Evolutionary conservation across 2,329 filamentous ascomycete species (phyloP), one percentile per base, ranked within the genome.

Genomic region (Fusarium succisae): DNA sequence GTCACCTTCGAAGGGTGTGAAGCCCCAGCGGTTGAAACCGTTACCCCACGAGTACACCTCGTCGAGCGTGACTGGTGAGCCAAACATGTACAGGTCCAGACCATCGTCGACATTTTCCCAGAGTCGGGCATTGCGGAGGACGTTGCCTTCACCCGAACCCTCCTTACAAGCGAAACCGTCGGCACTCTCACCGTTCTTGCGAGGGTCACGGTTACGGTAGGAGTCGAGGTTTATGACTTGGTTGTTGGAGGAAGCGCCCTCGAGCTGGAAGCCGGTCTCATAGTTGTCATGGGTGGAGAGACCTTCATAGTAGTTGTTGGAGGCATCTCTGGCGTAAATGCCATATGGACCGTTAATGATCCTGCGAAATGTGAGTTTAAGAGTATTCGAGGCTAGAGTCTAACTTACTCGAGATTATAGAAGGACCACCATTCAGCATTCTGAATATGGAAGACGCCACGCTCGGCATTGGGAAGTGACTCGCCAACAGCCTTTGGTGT

Each of bases 91-190:
- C 4, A 80, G 44, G 18, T 80, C 79, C 0, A 80, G 70, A 32
- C 86, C 86, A 59, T 87, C 86, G 44, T 87, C 86, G 12, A 87
- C 86, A 38, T 87, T 87, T 60, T 87, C 82, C 84, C 85, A 87
- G 1, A 87, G 80, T 24, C 86, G 82, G 0, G 85, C 83, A 11
- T 84, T 84, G 35, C 82, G 82, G 12, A 87, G 72, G 3, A 84
- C 71, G 57, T 87, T 87, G 14, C 86, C 86, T 26, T 81, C 81
- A 7, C 86, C 86, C 3, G 77, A 80, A 12, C 86, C 86, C 50
- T 84, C 82, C 75, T 87, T 87, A 75, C 82, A 84, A 5, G 82
- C 86, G 50, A 87, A 85, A 2, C 86, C 86, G 60, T 87, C 86
- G 15, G 86, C 86, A 44, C 83, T 85, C 76, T 87, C 86, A 20